Evolutionary conservation across 345 rosid species (phyloP).

Genomic region (Firmiana major): DNA sequence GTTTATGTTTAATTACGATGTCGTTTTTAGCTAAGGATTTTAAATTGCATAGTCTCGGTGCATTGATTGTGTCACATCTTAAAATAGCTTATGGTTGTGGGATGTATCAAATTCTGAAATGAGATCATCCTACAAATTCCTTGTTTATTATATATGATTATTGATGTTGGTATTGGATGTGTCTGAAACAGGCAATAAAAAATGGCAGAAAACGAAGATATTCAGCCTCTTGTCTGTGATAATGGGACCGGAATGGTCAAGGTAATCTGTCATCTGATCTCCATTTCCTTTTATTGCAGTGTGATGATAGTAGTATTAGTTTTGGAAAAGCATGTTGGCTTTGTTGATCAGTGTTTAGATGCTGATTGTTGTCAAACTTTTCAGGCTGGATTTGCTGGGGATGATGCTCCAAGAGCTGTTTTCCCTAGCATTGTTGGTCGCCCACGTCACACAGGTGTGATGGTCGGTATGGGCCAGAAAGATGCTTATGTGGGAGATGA

Average conservation of each 20-base stretch:
- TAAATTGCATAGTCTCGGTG: background rate
- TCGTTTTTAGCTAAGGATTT: background rate
- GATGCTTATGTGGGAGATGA: conserved; percentile 94
- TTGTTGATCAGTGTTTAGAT: background rate
- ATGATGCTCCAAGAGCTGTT: conserved; percentile 71
- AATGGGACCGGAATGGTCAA: conserved; percentile 34
- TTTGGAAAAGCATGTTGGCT: background rate
- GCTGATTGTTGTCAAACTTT: conserved; percentile 27
- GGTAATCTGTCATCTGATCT: conserved; percentile 29
- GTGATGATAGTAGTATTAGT: background rate
- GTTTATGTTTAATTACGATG: background rate
- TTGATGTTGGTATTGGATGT: background rate
- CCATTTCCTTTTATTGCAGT: background rate
- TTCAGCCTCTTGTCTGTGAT: conserved; percentile 66
- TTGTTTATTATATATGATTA: background rate
- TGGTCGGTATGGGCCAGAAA: conserved; percentile 84
- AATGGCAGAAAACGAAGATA: conserved; percentile 61
- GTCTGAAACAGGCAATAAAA: conserved; percentile 28
- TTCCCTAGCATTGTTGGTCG: conserved; percentile 73
- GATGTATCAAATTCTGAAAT: background rate
- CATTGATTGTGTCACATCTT: background rate
- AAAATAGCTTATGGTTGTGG: background rate
- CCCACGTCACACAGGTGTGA: conserved; percentile 92
- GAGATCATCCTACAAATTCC: background rate
- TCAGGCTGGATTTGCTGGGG: conserved; percentile 70